These are phyloP conservation scores for Ascobolus immersus DNA, from an alignment of 495 filamentous ascomycete species.

Conservation along the genomic window DNA sequence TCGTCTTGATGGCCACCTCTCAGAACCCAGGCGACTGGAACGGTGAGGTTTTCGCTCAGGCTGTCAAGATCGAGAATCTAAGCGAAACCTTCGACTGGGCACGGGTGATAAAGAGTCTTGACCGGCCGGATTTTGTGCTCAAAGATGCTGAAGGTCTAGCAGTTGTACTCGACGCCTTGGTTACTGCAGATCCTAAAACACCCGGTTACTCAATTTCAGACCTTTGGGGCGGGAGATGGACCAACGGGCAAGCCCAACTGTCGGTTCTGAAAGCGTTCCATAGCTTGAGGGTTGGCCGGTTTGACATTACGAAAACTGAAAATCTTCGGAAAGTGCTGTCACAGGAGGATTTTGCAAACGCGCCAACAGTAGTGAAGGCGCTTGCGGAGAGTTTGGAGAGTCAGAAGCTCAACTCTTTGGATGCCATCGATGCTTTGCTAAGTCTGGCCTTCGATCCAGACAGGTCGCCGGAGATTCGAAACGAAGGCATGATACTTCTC, in stretches of 20 bases:
- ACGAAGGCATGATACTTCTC: slow-evolving; percentile 12
- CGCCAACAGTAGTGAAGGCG: slow-evolving; percentile 39
- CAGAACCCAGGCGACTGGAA: slow-evolving; percentile 42
- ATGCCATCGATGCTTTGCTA: slow-evolving; percentile 60
- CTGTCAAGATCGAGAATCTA: slow-evolving; percentile 28
- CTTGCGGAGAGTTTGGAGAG: slow-evolving; percentile 49
- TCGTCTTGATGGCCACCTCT: slow-evolving; percentile 59
- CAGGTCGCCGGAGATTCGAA: slow-evolving; percentile 9
- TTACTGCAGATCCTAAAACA: slow-evolving; percentile 37
- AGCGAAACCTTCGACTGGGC: slow-evolving; percentile 51
- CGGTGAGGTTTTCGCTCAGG: slow-evolving; percentile 43
- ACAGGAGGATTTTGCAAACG: slow-evolving; percentile 46
- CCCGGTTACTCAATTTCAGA: slow-evolving; percentile 41
- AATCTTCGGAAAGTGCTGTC: slow-evolving; percentile 54
- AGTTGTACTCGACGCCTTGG: slow-evolving; percentile 46
- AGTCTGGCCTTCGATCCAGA: slow-evolving; percentile 44
- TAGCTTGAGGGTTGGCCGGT: slow-evolving; percentile 37
- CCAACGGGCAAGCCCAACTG: slow-evolving; percentile 59
- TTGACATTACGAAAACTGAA: slow-evolving; percentile 63
- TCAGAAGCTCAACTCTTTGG: slow-evolving; percentile 68
- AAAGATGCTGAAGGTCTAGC: slow-evolving; percentile 49
- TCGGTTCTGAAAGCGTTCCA: slow-evolving; percentile 70
- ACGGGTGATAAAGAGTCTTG: slow-evolving; percentile 53
- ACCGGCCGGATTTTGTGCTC: slow-evolving; percentile 51
- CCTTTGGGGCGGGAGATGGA: slow-evolving; percentile 82